Percentiles rank a stretch among this genome's conserved stretches.
These are phyloP conservation scores for Oryza officinalis DNA, from an alignment of 176 grass and related monocot species.

Conservation along the genomic window DNA sequence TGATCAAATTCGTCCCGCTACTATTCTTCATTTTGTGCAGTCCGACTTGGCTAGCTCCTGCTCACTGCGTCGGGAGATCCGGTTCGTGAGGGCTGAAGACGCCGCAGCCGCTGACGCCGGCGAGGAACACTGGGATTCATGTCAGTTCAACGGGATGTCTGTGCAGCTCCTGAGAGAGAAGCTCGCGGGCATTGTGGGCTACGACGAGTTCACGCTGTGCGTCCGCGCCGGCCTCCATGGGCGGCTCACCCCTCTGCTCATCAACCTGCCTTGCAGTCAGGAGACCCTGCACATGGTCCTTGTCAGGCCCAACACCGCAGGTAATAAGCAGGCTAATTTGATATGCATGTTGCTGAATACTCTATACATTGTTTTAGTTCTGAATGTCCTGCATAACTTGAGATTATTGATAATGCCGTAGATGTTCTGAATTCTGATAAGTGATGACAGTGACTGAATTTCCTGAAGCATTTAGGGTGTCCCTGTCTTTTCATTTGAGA, in stretches of 20 bases:
- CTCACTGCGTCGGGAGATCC: no score
- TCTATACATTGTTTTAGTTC: neutral
- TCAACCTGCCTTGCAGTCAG: constrained; percentile 29
- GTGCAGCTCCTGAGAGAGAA: neutral
- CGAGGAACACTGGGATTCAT: no score
- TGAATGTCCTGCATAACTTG: neutral
- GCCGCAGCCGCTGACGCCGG: no score
- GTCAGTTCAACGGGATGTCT: neutral
- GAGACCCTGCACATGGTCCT: neutral
- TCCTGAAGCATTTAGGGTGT: neutral
- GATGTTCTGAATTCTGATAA: neutral
- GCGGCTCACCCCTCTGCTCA: constrained; percentile 1
- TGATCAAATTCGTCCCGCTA: no score
- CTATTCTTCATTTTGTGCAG: no score
- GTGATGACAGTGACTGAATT: neutral
- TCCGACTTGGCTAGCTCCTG: no score
- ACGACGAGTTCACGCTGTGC: constrained; percentile 4
- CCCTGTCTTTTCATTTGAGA: neutral
- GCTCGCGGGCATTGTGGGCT: neutral
- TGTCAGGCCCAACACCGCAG: neutral
- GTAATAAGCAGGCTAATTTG: neutral
- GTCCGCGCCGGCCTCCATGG: constrained; percentile 9
- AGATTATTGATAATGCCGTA: no score
- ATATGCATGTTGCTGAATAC: neutral
- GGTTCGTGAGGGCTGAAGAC: no score